phyloP scores from a whole-genome alignment of 2,329 filamentous ascomycete genomes.

The Aschersonia sp. region DNA sequence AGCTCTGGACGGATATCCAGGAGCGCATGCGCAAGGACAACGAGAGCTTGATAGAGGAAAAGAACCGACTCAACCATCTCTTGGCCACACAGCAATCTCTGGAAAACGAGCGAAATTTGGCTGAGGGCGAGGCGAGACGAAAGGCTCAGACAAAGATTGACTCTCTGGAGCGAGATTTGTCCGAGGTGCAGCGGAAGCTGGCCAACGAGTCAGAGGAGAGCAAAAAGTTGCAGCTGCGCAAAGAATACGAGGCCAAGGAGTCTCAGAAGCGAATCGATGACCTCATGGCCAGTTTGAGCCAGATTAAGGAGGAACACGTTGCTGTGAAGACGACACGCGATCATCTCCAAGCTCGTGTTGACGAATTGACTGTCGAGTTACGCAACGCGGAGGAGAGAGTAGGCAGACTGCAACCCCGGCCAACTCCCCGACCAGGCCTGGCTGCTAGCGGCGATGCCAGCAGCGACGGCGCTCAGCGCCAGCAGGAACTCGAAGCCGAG shows the following conservation, averaged over 20 bases:
- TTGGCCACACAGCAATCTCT: constrained; percentile 76
- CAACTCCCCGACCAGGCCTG: constrained; percentile 44
- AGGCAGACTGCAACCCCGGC: constrained; percentile 66
- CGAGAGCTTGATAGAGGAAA: constrained; percentile 70
- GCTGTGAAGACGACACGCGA: constrained; percentile 77
- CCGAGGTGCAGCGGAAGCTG: constrained; percentile 66
- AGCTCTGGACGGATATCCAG: constrained; percentile 87
- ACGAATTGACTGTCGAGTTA: constrained; percentile 78
- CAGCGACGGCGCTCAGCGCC: constrained; percentile 27
- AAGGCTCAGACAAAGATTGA: constrained; percentile 69
- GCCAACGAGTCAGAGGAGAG: constrained; percentile 69
- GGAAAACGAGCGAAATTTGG: constrained; percentile 79
- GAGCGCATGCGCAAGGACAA: constrained; percentile 79
- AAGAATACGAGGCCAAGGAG: constrained; percentile 82
- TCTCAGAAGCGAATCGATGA: constrained; percentile 87
- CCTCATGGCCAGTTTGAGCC: constrained; percentile 62
- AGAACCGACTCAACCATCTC: constrained; percentile 66
- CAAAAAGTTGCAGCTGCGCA: constrained; percentile 68
- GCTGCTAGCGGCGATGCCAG: constrained; percentile 2
- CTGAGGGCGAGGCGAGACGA: constrained; percentile 68
- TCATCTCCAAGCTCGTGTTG: constrained; percentile 75
- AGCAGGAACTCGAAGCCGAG: constrained; percentile 39
- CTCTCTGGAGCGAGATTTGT: constrained; percentile 63
- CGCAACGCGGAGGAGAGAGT: constrained; percentile 80
- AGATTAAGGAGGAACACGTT: constrained; percentile 74